Conservation (phyloP, 257 asterid genomes). For the Solanum bulbocastanum region DNA sequence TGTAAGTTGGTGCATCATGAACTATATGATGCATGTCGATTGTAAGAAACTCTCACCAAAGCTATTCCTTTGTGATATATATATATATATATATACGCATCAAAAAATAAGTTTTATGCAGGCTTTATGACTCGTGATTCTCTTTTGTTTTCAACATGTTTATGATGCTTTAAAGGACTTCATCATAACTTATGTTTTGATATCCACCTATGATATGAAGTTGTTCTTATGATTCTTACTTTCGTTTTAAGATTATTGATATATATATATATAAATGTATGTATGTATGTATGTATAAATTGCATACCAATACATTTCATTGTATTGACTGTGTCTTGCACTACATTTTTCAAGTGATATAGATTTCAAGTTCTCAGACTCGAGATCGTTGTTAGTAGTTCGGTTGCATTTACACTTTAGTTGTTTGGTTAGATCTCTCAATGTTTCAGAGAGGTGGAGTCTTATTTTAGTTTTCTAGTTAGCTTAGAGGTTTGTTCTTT, state of each 20-base stretch:
- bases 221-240: not conserved
- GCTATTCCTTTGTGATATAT: too few relatives aligned
- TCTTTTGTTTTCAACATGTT: not conserved
- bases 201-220: not conserved
- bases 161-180: not conserved
- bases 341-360: not conserved
- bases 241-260: too few relatives aligned
- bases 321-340: not conserved
- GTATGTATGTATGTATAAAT: too few relatives aligned
- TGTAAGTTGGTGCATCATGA: too few relatives aligned
- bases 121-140: not conserved
- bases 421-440: not conserved
- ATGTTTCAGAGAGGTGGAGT: not conserved
- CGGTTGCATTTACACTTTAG: not conserved
- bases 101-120: too few relatives aligned
- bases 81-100: too few relatives aligned
- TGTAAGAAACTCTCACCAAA: too few relatives aligned
- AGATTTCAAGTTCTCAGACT: not conserved
- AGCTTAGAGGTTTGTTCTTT: not conserved
- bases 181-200: not conserved
- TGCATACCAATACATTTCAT: not conserved
- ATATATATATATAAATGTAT: too few relatives aligned
- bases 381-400: too few relatives aligned
- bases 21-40: too few relatives aligned
- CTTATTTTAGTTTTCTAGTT: not conserved